A percentile compares a stretch with the other conserved stretches of the same genome.
These are phyloP conservation scores for Pouteria glomerata DNA, from an alignment of 148 eudicot species.

Conservation along the genomic window DNA sequence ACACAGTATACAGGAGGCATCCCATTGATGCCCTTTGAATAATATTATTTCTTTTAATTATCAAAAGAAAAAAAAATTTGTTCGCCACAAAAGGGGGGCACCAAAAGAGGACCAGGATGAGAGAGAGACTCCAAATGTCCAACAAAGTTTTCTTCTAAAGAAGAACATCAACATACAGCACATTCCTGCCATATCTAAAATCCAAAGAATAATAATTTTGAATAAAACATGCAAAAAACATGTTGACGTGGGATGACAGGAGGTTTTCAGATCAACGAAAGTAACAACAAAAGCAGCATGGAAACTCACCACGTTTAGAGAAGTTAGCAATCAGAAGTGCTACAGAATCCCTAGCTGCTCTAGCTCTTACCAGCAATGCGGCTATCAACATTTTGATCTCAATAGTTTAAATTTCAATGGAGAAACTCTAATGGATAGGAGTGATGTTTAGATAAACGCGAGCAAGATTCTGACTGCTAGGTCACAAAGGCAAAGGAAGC, in stretches of 20 bases:
- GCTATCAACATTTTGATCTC: not conserved
- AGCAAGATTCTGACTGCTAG: not conserved
- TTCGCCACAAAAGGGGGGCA: not conserved
- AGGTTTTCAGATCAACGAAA: not conserved
- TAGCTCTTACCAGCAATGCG: not conserved
- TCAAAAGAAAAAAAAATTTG: too few relatives aligned
- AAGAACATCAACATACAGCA: not conserved
- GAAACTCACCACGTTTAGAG: not conserved
- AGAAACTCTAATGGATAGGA: too few relatives aligned
- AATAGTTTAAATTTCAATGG: not conserved
- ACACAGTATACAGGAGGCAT: too few relatives aligned
- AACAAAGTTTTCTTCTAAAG: not conserved
- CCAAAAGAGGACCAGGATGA: not conserved
- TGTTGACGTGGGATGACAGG: not conserved
- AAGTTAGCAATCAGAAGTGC: not conserved
- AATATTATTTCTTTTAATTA: too few relatives aligned
- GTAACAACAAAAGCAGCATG: not conserved
- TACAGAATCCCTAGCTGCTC: not conserved
- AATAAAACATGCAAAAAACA: not conserved
- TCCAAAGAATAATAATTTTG: not conserved
- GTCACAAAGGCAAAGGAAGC: not conserved
- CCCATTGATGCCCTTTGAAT: too few relatives aligned
- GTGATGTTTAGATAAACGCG: not conserved
- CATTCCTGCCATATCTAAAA: not conserved
- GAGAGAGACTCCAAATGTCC: not conserved